These are phyloP conservation scores for Solanum peruvianum DNA, from an alignment of 257 asterid genomes.

Conservation along the genomic window DNA sequence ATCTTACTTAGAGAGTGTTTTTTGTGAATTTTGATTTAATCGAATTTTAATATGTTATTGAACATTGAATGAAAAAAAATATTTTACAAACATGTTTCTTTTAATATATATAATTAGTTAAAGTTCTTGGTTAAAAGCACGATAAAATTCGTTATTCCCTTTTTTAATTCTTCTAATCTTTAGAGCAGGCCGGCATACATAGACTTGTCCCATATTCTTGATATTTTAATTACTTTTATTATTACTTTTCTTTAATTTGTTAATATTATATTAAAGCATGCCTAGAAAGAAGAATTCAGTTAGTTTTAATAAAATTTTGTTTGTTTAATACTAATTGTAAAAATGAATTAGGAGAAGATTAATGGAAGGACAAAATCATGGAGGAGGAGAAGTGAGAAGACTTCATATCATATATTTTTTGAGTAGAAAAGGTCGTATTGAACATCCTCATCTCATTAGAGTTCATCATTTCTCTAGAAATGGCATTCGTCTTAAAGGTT, in stretches of 20 bases:
- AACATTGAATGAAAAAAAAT: no score
- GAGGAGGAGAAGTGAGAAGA: constrained; percentile 59
- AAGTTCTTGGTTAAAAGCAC: constrained; percentile 16
- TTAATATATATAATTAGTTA: not conserved
- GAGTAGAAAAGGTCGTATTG: constrained; percentile 63
- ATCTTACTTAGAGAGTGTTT: rapidly evolving
- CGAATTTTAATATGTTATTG: no score
- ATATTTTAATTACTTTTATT: not conserved
- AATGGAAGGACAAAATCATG: constrained; percentile 46
- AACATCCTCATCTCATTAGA: constrained; percentile 85
- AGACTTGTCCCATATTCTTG: constrained; percentile 29
- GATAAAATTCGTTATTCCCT: not conserved
- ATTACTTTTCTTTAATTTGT: not conserved
- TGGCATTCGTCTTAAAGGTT: constrained; percentile 75
- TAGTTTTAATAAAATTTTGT: not conserved
- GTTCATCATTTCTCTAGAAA: constrained; percentile 65
- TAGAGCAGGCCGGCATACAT: constrained; percentile 56
- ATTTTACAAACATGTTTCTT: constrained; percentile 8
- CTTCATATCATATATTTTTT: constrained; percentile 73
- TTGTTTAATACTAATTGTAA: constrained; percentile 5
- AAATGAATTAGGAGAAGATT: constrained; percentile 21
- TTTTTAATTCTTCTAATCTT: not conserved
- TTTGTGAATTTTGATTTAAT: no score
- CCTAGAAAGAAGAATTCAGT: constrained; percentile 37
- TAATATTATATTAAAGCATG: constrained; percentile 2